Evolutionary conservation across 2,329 filamentous ascomycete species (phyloP).

Genomic region (Colletotrichum acutatum): DNA sequence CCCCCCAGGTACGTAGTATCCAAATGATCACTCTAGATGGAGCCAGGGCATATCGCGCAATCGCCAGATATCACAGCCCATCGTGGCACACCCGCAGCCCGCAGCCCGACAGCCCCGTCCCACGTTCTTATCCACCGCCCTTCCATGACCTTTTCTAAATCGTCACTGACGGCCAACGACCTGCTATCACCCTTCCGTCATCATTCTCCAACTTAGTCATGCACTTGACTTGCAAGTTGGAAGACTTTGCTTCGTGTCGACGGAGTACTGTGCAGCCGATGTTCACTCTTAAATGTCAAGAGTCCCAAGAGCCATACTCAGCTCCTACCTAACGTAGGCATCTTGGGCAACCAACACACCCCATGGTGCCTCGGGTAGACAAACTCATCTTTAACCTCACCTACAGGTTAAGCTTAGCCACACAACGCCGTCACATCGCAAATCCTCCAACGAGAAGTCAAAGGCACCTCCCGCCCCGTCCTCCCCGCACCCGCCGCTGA

Average conservation of each 20-base stretch:
- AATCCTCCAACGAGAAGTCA: not conserved
- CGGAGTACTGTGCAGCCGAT: not conserved
- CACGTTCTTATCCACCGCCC: slow-evolving; percentile 19
- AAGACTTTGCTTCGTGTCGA: not conserved
- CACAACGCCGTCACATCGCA: not conserved
- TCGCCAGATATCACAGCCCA: not conserved
- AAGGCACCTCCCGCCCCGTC: slow-evolving; percentile 7
- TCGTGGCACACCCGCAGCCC: slow-evolving; percentile 19
- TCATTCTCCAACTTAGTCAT: not conserved
- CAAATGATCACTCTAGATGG: not conserved
- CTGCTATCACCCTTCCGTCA: not conserved
- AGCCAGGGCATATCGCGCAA: slow-evolving; percentile 1
- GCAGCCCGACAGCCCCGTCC: slow-evolving; percentile 24
- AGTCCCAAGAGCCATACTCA: not conserved
- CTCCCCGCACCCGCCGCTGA: slow-evolving; percentile 14
- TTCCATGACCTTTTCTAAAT: slow-evolving; percentile 4
- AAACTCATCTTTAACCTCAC: not conserved
- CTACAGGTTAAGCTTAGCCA: too few species aligned
- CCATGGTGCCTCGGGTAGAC: not conserved
- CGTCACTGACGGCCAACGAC: slow-evolving; percentile 19
- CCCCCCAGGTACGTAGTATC: not conserved
- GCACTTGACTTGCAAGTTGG: not conserved
- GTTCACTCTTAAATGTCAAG: not conserved
- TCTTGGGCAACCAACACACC: not conserved
- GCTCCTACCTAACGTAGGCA: too few species aligned